Evolutionary conservation across 208 protist genomes (phyloP), one percentile per base, ranked within the genome.

Genomic region (Acanthamoeba sp.): DNA sequence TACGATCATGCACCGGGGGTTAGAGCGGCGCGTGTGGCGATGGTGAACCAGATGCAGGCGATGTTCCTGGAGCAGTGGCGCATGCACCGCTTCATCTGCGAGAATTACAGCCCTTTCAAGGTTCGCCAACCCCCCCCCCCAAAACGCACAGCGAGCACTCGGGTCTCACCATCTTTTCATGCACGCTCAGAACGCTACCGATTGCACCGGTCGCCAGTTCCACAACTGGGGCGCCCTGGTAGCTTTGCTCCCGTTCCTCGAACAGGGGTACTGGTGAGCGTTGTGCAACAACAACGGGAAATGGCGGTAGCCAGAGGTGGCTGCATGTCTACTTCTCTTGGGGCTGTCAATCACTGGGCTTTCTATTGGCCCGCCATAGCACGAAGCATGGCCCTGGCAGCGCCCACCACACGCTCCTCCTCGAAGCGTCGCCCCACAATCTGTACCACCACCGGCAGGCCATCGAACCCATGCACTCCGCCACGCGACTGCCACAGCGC

Each of bases 101-200:
- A 82, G 73, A 82, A 82, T 38, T 82, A 36, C 73, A 82, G 73
- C 40, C 34, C 73, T 1, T 82, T 52, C 40, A 82, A 82, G 73
- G 73, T 82, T 2, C 2, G 24, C 45, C 45, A 48, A 14, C 10
- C 45, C 22, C 55, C 24, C 29, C 45, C 45, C 3, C 10, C n/a
- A n/a, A n/a, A n/a, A n/a, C n/a, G n/a, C n/a, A n/a, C 45, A 48
- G 3, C 45, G 45, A 3, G 10, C 45, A 14, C 45, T 14, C 45
- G n/a, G n/a, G 10, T 29, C 73, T 82, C 10, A 27, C 20, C 24
- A 3, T 50, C 42, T 3, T 50, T 2, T 22, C 2, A n/a, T n/a
- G n/a, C n/a, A 9, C 10, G 7, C 73, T n/a, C n/a, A 82, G 73
- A 82, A 82, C 22, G 73, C 73, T 2, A 82, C 73, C 24, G 73